Evolutionary conservation across 768 basidiomycete species (phyloP).

Genomic region (Chalciporus chontae): DNA sequence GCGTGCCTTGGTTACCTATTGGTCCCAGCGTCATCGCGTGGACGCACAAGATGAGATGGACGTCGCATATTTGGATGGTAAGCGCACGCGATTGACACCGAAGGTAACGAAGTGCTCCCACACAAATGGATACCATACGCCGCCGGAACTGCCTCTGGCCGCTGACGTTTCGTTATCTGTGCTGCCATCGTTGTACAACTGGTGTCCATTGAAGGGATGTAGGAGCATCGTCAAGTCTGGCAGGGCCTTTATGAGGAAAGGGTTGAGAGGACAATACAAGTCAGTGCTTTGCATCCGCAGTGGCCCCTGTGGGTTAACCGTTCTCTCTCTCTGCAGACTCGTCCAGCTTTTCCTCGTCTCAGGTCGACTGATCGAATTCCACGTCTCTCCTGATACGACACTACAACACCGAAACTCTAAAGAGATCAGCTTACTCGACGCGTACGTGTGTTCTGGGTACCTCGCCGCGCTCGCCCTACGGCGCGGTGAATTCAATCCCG

Average conservation of each 20-base stretch:
- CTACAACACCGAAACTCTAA: constrained; percentile 55
- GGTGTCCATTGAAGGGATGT: constrained; percentile 84
- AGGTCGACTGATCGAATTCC: constrained; percentile 73
- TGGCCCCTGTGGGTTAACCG: too few relatives aligned
- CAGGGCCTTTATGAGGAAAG: constrained; percentile 67
- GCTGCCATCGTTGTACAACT: constrained; percentile 71
- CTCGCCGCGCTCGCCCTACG: constrained; percentile 67
- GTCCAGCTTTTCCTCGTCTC: constrained; percentile 71
- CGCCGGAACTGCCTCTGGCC: constrained; percentile 52
- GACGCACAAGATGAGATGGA: constrained; percentile 85
- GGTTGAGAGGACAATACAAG: constrained; percentile 75
- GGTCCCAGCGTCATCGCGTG: constrained; percentile 70
- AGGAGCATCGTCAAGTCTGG: constrained; percentile 71
- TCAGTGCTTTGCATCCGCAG: constrained; percentile 37
- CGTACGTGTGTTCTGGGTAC: constrained; percentile 86
- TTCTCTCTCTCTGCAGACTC: constrained; percentile 38
- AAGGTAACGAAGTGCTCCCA: constrained; percentile 31
- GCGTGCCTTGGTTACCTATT: constrained; percentile 67
- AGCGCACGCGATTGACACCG: constrained; percentile 59
- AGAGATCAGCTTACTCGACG: constrained; percentile 62
- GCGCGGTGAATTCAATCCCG: constrained; percentile 57
- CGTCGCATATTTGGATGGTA: constrained; percentile 50
- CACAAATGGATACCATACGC: constrained; percentile 37
- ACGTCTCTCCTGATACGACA: constrained; percentile 53
- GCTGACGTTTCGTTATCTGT: constrained; percentile 52